Evolutionary conservation across 2,329 filamentous ascomycete species (phyloP), one percentile per base, ranked within the genome.

Genomic region (Thyridium curvatum): DNA sequence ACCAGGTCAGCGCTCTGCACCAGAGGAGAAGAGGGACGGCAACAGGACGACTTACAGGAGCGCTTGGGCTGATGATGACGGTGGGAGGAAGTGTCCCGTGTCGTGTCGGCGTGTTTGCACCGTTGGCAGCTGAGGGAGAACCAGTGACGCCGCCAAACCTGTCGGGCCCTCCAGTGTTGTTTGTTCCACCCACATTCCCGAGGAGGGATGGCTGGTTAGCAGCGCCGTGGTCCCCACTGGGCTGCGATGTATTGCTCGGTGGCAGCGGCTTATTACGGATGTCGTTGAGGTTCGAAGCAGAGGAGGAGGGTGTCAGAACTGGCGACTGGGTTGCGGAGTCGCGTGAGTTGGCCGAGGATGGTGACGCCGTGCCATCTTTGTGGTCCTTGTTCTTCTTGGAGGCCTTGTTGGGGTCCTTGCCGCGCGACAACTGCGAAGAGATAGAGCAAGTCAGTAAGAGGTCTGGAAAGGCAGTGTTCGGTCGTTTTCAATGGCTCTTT

Each of bases 41-140:
- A 32, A 41, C 38, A 43, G 10, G 38, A 43, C 36, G 45, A 68
- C 84, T 72, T 75, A 93, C 87, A 51, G 90, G 89, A 61, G 87
- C 86, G 57, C 91, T 97, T 39, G 90, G 90, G 63, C 89, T 96
- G 62, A 97, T 93, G 50, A 96, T 79, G 43, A 97, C 90, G 54
- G 87, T 94, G 16, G 91, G 91, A 33, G 87, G 83, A 42, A 88
- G 71, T 43, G 72, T 66, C 26, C 76, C 76, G 51, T 77, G 71
- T 55, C 84, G 74, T 52, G 71, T 75, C 28, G 83, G 77, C 30
- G 82, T 84, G 46, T 68, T 74, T 41, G 64, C 61, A 50, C 77
- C 72, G 61, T 73, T 74, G 47, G 67, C 62, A 44, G 62, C 54
- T 49, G 61, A 62, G 45, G 62, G 58, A 44, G 59, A 49, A 33